Base-by-base conservation (phyloP, 345 rosid genomes). In the Eucalyptus marginata region DNA sequence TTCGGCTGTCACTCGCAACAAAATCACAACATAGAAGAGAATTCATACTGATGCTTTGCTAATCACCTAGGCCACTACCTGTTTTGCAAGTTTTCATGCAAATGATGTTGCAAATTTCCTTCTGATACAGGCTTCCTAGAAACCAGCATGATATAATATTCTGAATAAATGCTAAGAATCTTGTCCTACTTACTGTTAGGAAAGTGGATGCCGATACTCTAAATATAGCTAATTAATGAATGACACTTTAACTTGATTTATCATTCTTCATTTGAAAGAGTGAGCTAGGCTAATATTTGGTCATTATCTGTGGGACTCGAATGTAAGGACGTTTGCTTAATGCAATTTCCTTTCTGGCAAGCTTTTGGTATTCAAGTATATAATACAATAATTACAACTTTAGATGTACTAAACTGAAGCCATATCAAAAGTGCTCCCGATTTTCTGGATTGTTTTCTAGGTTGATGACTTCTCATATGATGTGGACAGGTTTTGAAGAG, bases 401-500 rank as follows among this genome's bases (percentile, higher is more conserved):
- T 68, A 17, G 13, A 33, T 68, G 80, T 68, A 17, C 80, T 33
- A 33, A 68, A 68, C 4, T 33, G 80, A 36, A 68, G 80, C 80
- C 80, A 68, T 33, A 33, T 68, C 80, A 33, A 33, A 68, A 22
- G 36, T 46, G 29, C 88, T 46, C 7, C n/a, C 7, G 20, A 59
- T 87, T 87, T 52, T 56, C 40, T 25, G 10, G 40, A 18, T 17
- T 12, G 7, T 47, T 44, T 36, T n/a, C 54, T 64, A 9, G 14
- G 62, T 43, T 36, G 46, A 8, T 50, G 40, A 24, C n/a, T 18
- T 13, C 22, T 49, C 58, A 44, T 64, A 10, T 49, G 68, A 71
- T 56, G 7, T 50, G 58, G 22, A 36, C 93, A 97, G 99, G 98
- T 96, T 80, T 89, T 97, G 96, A 97, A 97, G 95, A 96, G 95